Base-by-base conservation (phyloP, 306 rosid genomes). In the Cercis canadensis region DNA sequence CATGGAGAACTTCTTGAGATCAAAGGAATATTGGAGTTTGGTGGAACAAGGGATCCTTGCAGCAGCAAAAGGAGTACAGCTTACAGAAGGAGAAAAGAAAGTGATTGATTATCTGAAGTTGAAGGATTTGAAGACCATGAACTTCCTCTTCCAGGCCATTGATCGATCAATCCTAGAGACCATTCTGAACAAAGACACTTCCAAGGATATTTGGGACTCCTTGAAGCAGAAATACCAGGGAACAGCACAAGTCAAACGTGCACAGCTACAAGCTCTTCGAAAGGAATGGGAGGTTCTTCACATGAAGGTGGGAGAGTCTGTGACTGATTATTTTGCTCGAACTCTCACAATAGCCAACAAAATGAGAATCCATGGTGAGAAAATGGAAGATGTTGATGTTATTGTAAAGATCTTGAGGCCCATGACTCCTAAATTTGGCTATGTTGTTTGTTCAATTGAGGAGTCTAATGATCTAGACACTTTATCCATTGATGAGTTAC, bases 261-360 rank as follows among this genome's bases (percentile, higher is more conserved):
- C 5, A 37, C 6, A 37, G 1, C 3, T 37, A 5, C 43, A 37
- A 37, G 43, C 8, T 0, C 43, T 37, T 37, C 10, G 44, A 0
- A 56, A 10, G 36, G 73, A 74, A 4, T 74, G 55, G 16, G 67
- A 65, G 36, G 50, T 11, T 14, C 41, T 60, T 2, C 14, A 60
- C 8, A 72, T 72, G 69, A 72, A 60, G 54, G 11, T 7, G 7
- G 31, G 51, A 5, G 34, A 72, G 10, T 61, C 51, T 11, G 11
- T 59, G 15, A 10, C 10, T 2, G 11, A 59, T 16, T 59, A 60
- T 9, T 34, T 66, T 11, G 15, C 5, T 7, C 33, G 11, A 10
- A 11, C 19, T 1, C 0, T 66, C 8, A 9, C 5, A 6, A 13
- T 71, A 7, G 40, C 68, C 7, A 43, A 43, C 14, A 43, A 43